Conservation (phyloP, 345 rosid species). For the Clarkia xantiana region DNA sequence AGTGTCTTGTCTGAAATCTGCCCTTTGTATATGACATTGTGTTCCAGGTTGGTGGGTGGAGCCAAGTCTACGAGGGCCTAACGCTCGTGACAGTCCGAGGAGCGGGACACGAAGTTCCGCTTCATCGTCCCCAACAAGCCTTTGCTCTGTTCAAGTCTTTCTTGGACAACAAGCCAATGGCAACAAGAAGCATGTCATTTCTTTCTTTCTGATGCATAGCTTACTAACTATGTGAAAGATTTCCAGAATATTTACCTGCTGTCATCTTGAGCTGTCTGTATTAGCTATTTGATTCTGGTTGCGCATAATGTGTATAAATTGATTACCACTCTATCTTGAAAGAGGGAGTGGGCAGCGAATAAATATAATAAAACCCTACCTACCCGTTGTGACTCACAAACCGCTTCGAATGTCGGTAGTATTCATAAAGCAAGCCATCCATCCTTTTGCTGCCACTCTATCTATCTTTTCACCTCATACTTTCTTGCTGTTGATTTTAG, state of each 20-base stretch:
- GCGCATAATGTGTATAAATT: no score
- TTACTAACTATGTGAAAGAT: background rate
- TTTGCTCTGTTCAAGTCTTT: constrained; percentile 75
- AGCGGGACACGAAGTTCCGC: constrained; percentile 92
- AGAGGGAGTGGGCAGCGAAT: no score
- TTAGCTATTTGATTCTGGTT: no score
- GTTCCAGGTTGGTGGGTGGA: constrained; percentile 80
- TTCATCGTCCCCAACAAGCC: constrained; percentile 72
- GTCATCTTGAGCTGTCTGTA: background rate
- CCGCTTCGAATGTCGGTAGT: no score
- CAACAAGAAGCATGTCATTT: constrained; percentile 12
- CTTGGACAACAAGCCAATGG: constrained; percentile 66
- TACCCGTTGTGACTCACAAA: no score
- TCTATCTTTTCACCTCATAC: no score
- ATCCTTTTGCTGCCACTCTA: no score
- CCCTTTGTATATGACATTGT: background rate
- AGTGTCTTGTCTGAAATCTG: background rate
- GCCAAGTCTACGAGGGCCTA: constrained; percentile 78
- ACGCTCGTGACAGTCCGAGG: constrained; percentile 67
- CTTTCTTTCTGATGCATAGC: background rate
- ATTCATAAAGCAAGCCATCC: no score
- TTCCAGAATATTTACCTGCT: background rate
- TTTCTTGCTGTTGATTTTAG: no score
- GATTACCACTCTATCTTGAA: no score
- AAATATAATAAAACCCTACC: no score